phyloP scores from a whole-genome alignment of 305 asterid species.

The Fraxinus ornus region DNA sequence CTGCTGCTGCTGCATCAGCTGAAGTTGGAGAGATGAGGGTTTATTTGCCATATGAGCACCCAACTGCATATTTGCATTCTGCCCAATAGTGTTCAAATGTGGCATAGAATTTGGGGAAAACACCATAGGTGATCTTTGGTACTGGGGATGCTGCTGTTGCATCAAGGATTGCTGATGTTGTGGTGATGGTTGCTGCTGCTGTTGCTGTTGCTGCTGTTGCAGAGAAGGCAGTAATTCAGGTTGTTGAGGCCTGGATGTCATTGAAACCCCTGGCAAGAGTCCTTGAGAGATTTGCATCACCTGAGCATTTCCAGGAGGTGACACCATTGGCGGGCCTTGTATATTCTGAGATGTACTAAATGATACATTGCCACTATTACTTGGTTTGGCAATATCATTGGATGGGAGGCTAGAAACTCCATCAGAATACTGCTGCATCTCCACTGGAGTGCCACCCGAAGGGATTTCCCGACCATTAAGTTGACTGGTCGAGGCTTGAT shows the following conservation, averaged over 20 bases:
- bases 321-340: conserved; percentile 59
- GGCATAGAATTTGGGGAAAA: conserved; percentile 61
- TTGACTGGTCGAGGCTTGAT: conserved; percentile 42
- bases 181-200: conserved; percentile 39
- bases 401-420: conserved; percentile 57
- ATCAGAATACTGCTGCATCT: conserved; percentile 64
- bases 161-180: conserved; percentile 44
- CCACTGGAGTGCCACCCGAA: conserved; percentile 42
- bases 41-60: conserved; percentile 63
- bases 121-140: conserved; percentile 79
- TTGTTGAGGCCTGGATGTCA: conserved; percentile 74
- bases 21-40: conserved; percentile 56
- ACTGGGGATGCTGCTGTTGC: conserved; percentile 66
- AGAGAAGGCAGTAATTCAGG: conserved; percentile 54
- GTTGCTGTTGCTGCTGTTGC: conserved; percentile 74
- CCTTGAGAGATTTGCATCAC: conserved; percentile 83
- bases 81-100: conserved; percentile 60
- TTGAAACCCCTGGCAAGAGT: conserved; percentile 49
- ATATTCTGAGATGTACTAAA: conserved; percentile 49
- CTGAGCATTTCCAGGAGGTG: conserved; percentile 64
- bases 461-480: conserved; percentile 45
- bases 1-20: conserved; percentile 54
- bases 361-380: conserved; percentile 45
- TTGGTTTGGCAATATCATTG: conserved; percentile 52
- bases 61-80: conserved; percentile 59